phyloP scores from a whole-genome alignment of 495 filamentous ascomycete genomes.

The Jackrogersella multiformis region DNA sequence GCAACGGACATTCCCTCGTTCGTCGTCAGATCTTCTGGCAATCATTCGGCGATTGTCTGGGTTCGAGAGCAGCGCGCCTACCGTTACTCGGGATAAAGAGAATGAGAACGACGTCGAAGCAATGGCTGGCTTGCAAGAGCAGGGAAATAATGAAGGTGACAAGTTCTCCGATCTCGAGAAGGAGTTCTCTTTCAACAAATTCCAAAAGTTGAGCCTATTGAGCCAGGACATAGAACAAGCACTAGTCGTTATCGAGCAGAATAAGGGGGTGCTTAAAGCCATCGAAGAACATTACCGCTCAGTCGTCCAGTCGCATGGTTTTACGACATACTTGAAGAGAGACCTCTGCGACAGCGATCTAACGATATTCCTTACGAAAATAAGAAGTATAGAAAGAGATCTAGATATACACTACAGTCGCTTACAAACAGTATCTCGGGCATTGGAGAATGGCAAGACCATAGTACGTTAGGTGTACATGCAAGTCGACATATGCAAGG shows the following conservation, averaged over 20 bases:
- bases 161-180: constrained; percentile 31
- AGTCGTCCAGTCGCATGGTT: constrained; percentile 28
- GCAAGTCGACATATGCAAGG: not conserved
- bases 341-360: constrained; percentile 19
- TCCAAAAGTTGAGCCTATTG: constrained; percentile 52
- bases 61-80: not conserved
- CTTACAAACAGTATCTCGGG: constrained; percentile 38
- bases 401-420: constrained; percentile 43
- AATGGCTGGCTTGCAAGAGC: not conserved
- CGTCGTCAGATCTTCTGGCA: constrained; percentile 5
- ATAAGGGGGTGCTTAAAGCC: constrained; percentile 50
- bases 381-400: constrained; percentile 39
- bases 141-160: constrained; percentile 12
- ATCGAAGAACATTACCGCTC: constrained; percentile 42
- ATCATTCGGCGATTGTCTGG: constrained; percentile 11
- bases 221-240: constrained; percentile 54
- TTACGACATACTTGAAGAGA: constrained; percentile 21
- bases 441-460: constrained; percentile 41
- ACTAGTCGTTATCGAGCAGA: constrained; percentile 48
- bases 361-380: constrained; percentile 31
- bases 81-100: not conserved
- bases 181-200: constrained; percentile 49
- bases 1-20: constrained; percentile 11
- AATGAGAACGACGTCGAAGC: constrained; percentile 14
- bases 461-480: constrained; percentile 35